Base-by-base conservation (phyloP, 2,329 filamentous ascomycete species). In the Didymella pomorum region DNA sequence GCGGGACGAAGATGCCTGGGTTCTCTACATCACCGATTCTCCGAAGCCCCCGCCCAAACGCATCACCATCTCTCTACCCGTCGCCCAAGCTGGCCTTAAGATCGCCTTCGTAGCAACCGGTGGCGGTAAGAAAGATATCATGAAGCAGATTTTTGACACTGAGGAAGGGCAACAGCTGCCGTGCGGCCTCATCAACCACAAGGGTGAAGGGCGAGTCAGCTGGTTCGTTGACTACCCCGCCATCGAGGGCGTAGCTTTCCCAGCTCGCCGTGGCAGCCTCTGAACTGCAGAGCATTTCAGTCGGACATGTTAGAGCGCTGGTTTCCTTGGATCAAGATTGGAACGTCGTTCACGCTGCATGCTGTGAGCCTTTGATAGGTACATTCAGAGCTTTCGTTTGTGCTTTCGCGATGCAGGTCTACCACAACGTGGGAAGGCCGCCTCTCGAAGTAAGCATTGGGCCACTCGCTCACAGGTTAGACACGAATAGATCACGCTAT, bases 141-240 rank as follows among this genome's bases (percentile, higher is more conserved):
- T 98, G 85, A 95, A 92, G 84, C 82, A 91, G 74, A 97, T 98
- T 68, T 96, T 99, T 73, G 92, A 95, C 76, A 82, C 80, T 0
- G 87, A 92, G 64, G 89, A 90, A 65, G 88, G 89, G 9, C 79
- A 82, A 41, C 88, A 86, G 33, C 82, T 98, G 59, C 95, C 95
- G 1, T 97, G 93, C 75, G 87, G 91, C 1, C 82, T 98, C 65
- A 89, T 99, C 71, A 99, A 99, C 76, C 86, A 91, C 69, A 87
- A 86, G 41, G 89, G 87, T 3, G 92, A 91, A 43, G 93, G 97
- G 65, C 89, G 92, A 70, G 92, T 93, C 72, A 95, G 88, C 79
- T 99, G 95, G 95, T 98, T 99, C 76, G 92, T 93, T 42, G 95
- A 98, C 76, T 84, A 88, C 71, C 83, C 90, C 4, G 94, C 95